phyloP scores from a whole-genome alignment of 2,329 filamentous ascomycete genomes.

The Sclerotinia subarctica region DNA sequence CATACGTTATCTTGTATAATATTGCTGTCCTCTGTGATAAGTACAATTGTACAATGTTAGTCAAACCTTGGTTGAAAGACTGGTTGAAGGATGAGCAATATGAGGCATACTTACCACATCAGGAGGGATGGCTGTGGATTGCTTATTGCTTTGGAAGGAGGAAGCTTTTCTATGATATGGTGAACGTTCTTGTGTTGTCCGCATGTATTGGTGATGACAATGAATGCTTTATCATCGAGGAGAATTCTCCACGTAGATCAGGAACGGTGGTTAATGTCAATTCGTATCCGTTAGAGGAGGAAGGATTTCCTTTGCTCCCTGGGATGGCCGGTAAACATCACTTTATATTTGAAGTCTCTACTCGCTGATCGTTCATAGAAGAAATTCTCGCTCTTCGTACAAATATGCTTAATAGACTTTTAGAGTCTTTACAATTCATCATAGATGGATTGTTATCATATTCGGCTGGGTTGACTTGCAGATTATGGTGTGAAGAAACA shows the following conservation, averaged over 20 bases:
- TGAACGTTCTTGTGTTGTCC: not conserved
- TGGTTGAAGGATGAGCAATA: not conserved
- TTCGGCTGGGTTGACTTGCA: too few species aligned
- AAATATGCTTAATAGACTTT: too few species aligned
- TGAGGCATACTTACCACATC: not conserved
- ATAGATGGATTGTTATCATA: too few species aligned
- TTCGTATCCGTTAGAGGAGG: not conserved
- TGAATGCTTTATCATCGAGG: not conserved
- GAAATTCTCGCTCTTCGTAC: too few species aligned
- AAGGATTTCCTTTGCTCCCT: not conserved
- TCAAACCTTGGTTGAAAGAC: not conserved
- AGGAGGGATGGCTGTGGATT: not conserved
- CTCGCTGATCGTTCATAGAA: too few species aligned
- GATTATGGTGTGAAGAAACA: too few species aligned
- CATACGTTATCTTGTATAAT: not conserved
- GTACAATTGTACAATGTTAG: not conserved
- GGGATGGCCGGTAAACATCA: too few species aligned
- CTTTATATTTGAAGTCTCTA: too few species aligned
- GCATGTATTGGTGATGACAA: accelerated
- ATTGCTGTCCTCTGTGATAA: not conserved
- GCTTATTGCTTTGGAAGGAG: not conserved
- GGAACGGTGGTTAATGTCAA: accelerated
- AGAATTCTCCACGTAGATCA: accelerated
- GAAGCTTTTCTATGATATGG: not conserved
- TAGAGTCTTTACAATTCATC: too few species aligned